These are phyloP conservation scores for Coemansia sp. DNA, from an alignment of 192 early-diverging fungal genomes.

Conservation along the genomic window DNA sequence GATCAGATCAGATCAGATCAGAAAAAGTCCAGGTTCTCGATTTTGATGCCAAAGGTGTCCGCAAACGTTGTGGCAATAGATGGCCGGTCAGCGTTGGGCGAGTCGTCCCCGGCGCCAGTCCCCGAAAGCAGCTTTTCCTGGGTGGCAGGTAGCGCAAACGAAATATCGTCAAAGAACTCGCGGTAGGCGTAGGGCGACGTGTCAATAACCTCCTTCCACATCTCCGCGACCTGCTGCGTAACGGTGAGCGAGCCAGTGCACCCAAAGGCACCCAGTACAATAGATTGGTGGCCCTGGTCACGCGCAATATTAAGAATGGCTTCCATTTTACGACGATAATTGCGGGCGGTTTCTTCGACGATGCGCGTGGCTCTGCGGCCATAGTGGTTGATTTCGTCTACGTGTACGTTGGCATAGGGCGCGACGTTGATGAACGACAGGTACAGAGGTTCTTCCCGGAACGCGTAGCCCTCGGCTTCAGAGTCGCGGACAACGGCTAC, in stretches of 20 bases:
- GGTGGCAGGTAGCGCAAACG: slow-evolving; percentile 37
- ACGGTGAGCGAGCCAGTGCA: slow-evolving; percentile 41
- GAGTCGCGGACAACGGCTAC: slow-evolving; percentile 53
- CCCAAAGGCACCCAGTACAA: slow-evolving; percentile 55
- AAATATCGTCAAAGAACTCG: slow-evolving; percentile 56
- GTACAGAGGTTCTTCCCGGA: slow-evolving; percentile 48
- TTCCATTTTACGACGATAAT: slow-evolving; percentile 54
- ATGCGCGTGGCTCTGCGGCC: slow-evolving; percentile 51
- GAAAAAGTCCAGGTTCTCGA: slow-evolving; percentile 53
- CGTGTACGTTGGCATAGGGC: slow-evolving; percentile 50
- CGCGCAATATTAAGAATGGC: slow-evolving; percentile 53
- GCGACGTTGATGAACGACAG: slow-evolving; percentile 54
- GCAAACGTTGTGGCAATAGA: slow-evolving; percentile 47
- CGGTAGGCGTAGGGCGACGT: slow-evolving; percentile 51
- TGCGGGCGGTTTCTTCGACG: slow-evolving; percentile 48
- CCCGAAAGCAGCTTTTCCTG: slow-evolving; percentile 9
- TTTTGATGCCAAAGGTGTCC: slow-evolving; percentile 37
- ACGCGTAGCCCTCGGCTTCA: slow-evolving; percentile 48
- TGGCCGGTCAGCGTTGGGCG: slow-evolving; percentile 22
- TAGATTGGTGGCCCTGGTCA: slow-evolving; percentile 52
- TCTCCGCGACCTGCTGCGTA: slow-evolving; percentile 45
- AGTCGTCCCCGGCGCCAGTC: slow-evolving; percentile 24
- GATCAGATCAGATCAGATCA: slow-evolving; percentile 12
- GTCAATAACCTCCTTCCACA: slow-evolving; percentile 56
- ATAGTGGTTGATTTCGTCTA: slow-evolving; percentile 49